A percentile compares a stretch with the other conserved stretches of the same genome.
phyloP scores from a whole-genome alignment of 2,329 filamentous ascomycete genomes.

The Penicillium thymicola region DNA sequence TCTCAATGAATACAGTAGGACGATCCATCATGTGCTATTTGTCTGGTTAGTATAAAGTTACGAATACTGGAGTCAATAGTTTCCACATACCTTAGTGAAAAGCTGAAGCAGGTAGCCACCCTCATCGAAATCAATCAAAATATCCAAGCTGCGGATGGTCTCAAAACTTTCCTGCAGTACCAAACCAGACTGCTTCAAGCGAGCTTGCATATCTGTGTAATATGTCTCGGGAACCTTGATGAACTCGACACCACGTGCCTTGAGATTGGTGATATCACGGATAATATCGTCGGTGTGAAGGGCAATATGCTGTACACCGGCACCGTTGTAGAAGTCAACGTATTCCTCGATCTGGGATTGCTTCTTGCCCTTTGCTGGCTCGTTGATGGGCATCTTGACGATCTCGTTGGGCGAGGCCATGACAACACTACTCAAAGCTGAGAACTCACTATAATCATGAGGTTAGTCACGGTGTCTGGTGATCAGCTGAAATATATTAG shows the following conservation, averaged over 20 bases:
- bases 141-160: slow-evolving; percentile 71
- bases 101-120: slow-evolving; percentile 75
- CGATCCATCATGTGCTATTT: slow-evolving; percentile 77
- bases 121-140: slow-evolving; percentile 94
- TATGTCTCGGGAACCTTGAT: slow-evolving; percentile 86
- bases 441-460: slow-evolving; percentile 61
- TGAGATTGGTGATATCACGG: slow-evolving; percentile 69
- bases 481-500: too few relatives aligned
- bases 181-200: slow-evolving; percentile 62
- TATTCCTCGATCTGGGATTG: slow-evolving; percentile 94
- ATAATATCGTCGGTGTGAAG: slow-evolving; percentile 80
- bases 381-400: slow-evolving; percentile 99
- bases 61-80: not conserved
- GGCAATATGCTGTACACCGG: slow-evolving; percentile 92
- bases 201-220: slow-evolving; percentile 71
- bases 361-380: slow-evolving; percentile 85
- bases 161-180: slow-evolving; percentile 76
- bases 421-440: slow-evolving; percentile 81
- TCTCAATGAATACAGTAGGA: slow-evolving; percentile 93
- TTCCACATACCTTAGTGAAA: slow-evolving; percentile 61
- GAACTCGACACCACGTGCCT: slow-evolving; percentile 86
- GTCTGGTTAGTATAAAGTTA: slow-evolving; percentile 2
- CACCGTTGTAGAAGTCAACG: slow-evolving; percentile 82
- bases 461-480: not conserved
- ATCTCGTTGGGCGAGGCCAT: slow-evolving; percentile 81